A percentile compares a stretch with the other conserved stretches of the same genome.
phyloP scores from a whole-genome alignment of 2,329 filamentous ascomycete genomes.

The Neoarthrinium moseri region DNA sequence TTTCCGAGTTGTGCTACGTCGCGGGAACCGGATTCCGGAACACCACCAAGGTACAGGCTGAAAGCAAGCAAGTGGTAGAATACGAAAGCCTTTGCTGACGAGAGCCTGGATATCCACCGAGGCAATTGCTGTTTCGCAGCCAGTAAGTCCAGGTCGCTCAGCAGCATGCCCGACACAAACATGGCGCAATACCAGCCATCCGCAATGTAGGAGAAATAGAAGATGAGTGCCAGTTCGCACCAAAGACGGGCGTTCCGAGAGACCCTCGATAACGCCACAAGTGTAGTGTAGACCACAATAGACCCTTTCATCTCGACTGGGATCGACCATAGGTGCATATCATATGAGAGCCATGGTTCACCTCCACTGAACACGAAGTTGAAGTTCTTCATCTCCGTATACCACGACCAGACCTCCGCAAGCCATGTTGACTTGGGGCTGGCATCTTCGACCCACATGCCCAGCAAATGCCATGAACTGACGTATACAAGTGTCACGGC shows the following conservation, averaged over 20 bases:
- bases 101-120: constrained; percentile 40
- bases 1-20: constrained; percentile 48
- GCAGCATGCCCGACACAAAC: constrained; percentile 60
- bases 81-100: constrained; percentile 48
- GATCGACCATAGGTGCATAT: constrained; percentile 63
- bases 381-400: constrained; percentile 64
- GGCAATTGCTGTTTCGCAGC: constrained; percentile 50
- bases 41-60: constrained; percentile 58
- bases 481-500: constrained; percentile 53
- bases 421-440: constrained; percentile 37
- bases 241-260: constrained; percentile 53
- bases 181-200: constrained; percentile 63
- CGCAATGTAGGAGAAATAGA: constrained; percentile 67
- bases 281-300: constrained; percentile 57
- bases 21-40: constrained; percentile 47
- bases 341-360: constrained; percentile 56
- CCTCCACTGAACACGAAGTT: constrained; percentile 65
- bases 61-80: constrained; percentile 51
- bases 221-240: constrained; percentile 50
- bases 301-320: constrained; percentile 64
- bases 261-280: constrained; percentile 56
- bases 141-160: constrained; percentile 60
- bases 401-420: constrained; percentile 50
- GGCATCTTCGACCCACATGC: constrained; percentile 39
- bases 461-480: constrained; percentile 51